Evolutionary conservation across 768 basidiomycete species (phyloP).

Genomic region (Leccinum sublutescens): DNA sequence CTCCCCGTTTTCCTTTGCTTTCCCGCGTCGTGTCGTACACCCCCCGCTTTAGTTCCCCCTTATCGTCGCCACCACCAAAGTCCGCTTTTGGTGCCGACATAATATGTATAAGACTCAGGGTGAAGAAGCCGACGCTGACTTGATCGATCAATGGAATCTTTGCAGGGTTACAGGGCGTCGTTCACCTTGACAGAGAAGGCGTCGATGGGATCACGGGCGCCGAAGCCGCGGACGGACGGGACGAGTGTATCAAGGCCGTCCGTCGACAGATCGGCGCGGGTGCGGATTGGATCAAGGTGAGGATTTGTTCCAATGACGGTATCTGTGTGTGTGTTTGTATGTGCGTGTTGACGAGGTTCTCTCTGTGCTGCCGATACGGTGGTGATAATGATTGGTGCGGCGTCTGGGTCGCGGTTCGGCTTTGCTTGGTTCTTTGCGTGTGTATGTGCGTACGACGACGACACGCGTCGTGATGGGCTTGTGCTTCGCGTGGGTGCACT

Average conservation of each 20-base stretch:
- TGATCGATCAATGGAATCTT: background rate
- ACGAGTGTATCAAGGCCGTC: constrained; percentile 53
- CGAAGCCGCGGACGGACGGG: constrained; percentile 56
- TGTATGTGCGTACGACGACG: background rate
- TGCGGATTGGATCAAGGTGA: constrained; percentile 67
- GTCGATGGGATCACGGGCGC: constrained; percentile 58
- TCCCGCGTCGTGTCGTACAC: background rate
- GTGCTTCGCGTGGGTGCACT: constrained; percentile 16
- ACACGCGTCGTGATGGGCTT: constrained; percentile 1
- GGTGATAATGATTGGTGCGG: background rate
- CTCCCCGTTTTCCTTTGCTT: background rate
- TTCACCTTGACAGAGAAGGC: constrained; percentile 47
- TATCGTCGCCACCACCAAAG: constrained; percentile 14
- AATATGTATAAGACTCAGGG: background rate
- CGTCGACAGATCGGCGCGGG: constrained; percentile 62
- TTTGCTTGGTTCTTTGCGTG: background rate
- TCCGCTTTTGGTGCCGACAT: constrained; percentile 10
- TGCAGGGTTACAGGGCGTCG: constrained; percentile 51
- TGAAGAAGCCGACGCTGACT: constrained; percentile 2
- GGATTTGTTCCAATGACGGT: constrained; percentile 3
- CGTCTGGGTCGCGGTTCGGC: background rate
- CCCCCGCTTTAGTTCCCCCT: background rate
- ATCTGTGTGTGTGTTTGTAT: constrained; percentile 6
- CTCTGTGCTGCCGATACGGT: background rate
- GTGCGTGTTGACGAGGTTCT: background rate